These are phyloP conservation scores for Rubroboletus pulcherrimus DNA, from an alignment of 768 basidiomycete species.

Conservation along the genomic window DNA sequence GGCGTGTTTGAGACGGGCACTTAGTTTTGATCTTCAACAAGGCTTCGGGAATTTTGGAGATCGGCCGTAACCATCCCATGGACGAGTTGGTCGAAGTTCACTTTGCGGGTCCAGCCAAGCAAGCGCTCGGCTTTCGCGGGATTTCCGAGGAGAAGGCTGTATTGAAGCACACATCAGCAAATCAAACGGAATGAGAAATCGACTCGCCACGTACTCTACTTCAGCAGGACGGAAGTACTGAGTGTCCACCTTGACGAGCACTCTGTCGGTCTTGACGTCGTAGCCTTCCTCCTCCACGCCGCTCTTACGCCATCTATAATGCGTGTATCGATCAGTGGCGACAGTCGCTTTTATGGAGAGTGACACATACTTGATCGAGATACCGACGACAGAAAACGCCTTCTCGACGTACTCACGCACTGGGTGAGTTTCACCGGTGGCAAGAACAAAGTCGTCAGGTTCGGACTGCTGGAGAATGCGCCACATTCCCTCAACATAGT, in stretches of 20 bases:
- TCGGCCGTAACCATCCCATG: slow-evolving; percentile 90
- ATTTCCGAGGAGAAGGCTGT: slow-evolving; percentile 78
- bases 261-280: slow-evolving; percentile 62
- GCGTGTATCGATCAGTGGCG: slow-evolving; percentile 1
- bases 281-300: slow-evolving; percentile 78
- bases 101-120: slow-evolving; percentile 88
- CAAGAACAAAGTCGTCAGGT: slow-evolving; percentile 90
- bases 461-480: slow-evolving; percentile 84
- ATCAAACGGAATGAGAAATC: neutral
- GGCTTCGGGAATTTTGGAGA: slow-evolving; percentile 64
- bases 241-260: slow-evolving; percentile 80
- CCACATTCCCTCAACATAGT: slow-evolving; percentile 99
- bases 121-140: slow-evolving; percentile 85
- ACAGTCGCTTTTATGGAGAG: neutral
- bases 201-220: slow-evolving; percentile 69
- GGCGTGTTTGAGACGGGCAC: neutral
- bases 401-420: slow-evolving; percentile 93
- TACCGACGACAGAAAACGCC: slow-evolving; percentile 68
- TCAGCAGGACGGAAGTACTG: slow-evolving; percentile 93
- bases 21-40: slow-evolving; percentile 83
- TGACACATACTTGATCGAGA: slow-evolving; percentile 54
- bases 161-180: neutral
- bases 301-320: slow-evolving; percentile 68
- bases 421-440: slow-evolving; percentile 93
- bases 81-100: slow-evolving; percentile 80